These are phyloP conservation scores for Colletotrichum godetiae DNA, from an alignment of 2,329 filamentous ascomycete species.

Conservation along the genomic window DNA sequence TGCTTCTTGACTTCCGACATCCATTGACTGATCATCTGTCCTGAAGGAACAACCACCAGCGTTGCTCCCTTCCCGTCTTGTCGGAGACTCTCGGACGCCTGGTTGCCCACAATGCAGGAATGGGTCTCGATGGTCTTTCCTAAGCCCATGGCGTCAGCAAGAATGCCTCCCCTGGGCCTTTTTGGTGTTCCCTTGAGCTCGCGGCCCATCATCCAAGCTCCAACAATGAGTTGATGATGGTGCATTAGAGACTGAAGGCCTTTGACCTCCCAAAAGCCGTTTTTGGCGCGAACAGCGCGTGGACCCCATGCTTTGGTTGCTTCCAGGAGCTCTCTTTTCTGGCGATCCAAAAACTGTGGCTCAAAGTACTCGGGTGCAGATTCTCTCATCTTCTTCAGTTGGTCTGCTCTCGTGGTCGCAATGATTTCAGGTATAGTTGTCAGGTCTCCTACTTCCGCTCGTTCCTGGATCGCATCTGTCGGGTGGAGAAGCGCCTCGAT, in stretches of 20 bases:
- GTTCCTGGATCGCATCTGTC: background rate
- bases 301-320: background rate
- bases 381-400: conserved; percentile 10
- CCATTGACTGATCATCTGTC: conserved; percentile 43
- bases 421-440: background rate
- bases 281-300: background rate
- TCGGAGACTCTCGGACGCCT: conserved; percentile 50
- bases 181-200: conserved; percentile 50
- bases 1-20: conserved; percentile 41
- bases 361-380: background rate
- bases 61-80: conserved; percentile 49
- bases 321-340: background rate
- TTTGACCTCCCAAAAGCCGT: conserved; percentile 6
- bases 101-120: conserved; percentile 49
- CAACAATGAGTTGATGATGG: conserved; percentile 62
- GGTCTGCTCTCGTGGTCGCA: background rate
- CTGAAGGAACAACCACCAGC: conserved; percentile 45
- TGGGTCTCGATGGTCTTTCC: conserved; percentile 70
- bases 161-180: conserved; percentile 59
- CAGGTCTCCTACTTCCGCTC: background rate
- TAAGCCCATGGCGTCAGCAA: conserved; percentile 73
- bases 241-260: background rate
- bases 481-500: background rate
- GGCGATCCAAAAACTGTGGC: fast-evolving
- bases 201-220: conserved; percentile 64